Base-by-base conservation (phyloP, 1,284 basidiomycete genomes). In the Ceratobasidium sp. region DNA sequence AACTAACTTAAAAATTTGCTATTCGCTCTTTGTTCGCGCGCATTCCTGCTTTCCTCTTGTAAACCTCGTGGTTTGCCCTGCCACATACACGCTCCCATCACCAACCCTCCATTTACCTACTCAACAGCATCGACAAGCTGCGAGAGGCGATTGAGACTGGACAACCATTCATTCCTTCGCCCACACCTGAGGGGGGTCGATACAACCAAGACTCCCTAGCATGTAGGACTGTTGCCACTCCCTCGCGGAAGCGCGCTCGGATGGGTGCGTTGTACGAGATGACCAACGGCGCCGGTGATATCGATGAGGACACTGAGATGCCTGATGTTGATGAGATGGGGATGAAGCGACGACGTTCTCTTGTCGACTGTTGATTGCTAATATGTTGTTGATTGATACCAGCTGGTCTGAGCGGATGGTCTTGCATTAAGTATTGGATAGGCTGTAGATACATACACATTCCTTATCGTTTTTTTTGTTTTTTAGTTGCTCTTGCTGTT, bases 271-370 rank as follows among this genome's bases (percentile, higher is more conserved):
- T 69, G 14, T 38, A 52, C 38, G 64, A 69, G 28, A 52, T 69
- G 50, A 69, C 64, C 35, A 69, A 69, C 32, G 28, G 21, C 26
- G 63, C 14, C 28, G 64, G 21, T 2, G 64, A 69, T 18, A 47
- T 35, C 8, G 50, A 52, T n/a, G 64, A 69, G n/a, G 64, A 69
- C 44, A 32, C 35, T 3, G 64, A 57, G 41, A 69, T 69, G 50
- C 30, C 55, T n/a, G 64, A 69, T 13, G 64, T 69, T 21, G 64
- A 69, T 28, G 64, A 69, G 64, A 26, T 69, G 64, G 64, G 64
- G 18, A 57, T 69, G 52, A 55, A 46, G 50, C 64, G 64, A 14
- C 64, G 64, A 32, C 64, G 64, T 14, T 69, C 64, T 6, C 26
- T 57, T 30, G 23, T 49, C 9, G 64, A 55, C 8, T 55, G 41